Conservation (phyloP, 2,329 filamentous ascomycete species). For the Geosmithia flava region DNA sequence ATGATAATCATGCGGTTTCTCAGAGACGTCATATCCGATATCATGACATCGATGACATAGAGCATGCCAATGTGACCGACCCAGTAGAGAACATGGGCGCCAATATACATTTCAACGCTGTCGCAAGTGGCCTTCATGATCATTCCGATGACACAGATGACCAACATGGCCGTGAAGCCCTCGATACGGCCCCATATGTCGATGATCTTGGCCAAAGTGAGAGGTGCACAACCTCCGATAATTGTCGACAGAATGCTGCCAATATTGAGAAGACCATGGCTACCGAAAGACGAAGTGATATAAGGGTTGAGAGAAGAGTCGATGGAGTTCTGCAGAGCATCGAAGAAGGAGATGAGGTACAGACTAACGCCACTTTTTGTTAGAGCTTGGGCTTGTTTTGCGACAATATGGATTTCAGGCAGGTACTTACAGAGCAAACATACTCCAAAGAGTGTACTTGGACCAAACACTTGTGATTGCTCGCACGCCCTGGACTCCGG, state of each 20-base stretch:
- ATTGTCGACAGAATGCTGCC: slow-evolving; percentile 46
- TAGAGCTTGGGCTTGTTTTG: not conserved
- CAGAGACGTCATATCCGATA: slow-evolving; percentile 21
- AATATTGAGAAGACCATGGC: slow-evolving; percentile 53
- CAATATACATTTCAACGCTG: slow-evolving; percentile 40
- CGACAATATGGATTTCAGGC: not conserved
- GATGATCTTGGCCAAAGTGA: slow-evolving; percentile 32
- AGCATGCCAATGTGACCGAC: slow-evolving; percentile 30
- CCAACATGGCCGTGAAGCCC: slow-evolving; percentile 27
- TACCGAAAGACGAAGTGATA: slow-evolving; percentile 52
- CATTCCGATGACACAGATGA: slow-evolving; percentile 32
- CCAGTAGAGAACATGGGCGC: slow-evolving; percentile 48
- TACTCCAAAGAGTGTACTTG: slow-evolving; percentile 20
- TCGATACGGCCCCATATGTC: slow-evolving; percentile 35
- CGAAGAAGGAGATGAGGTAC: slow-evolving; percentile 25
- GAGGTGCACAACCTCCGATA: slow-evolving; percentile 21
- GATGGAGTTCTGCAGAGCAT: slow-evolving; percentile 20
- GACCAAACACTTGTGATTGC: slow-evolving; percentile 27
- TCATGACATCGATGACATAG: slow-evolving; percentile 22
- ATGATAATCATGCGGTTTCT: slow-evolving; percentile 28
- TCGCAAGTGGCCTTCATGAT: slow-evolving; percentile 47
- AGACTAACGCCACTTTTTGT: slow-evolving; percentile 12
- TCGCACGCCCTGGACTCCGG: slow-evolving; percentile 24
- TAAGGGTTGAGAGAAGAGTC: slow-evolving; percentile 44
- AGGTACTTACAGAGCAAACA: slow-evolving; percentile 23